Conservation (phyloP, 192 early-diverging fungal genomes). For the Coemansia sp. region DNA sequence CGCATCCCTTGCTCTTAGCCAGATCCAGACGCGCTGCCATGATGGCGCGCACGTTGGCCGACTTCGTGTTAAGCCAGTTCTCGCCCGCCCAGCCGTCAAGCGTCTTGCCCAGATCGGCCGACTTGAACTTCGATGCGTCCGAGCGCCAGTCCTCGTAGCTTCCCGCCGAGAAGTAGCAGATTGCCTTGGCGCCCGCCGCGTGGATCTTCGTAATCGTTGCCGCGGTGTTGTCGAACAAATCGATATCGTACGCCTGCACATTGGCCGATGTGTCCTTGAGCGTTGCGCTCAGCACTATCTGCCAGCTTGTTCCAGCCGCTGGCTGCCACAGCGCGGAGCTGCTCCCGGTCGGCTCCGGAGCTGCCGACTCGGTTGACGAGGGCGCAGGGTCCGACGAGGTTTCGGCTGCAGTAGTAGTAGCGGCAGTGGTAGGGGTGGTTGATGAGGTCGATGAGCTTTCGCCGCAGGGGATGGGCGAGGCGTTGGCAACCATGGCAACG, state of each 20-base stretch:
- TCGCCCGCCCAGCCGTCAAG: constrained; percentile 5
- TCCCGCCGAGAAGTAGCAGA: constrained; percentile 9
- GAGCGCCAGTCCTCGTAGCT: constrained; percentile 8
- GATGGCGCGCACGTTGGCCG: constrained; percentile 7
- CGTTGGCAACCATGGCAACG: not conserved
- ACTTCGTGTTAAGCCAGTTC: not conserved
- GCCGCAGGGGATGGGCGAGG: not conserved
- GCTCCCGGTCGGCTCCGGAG: not conserved
- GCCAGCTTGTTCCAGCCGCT: not conserved
- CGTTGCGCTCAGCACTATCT: not conserved
- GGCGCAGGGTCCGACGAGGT: not conserved
- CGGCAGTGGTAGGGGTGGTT: not conserved
- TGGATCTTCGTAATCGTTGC: not conserved
- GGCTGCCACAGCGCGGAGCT: not conserved
- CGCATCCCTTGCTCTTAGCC: constrained; percentile 6
- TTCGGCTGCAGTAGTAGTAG: not conserved
- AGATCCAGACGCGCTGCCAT: constrained; percentile 2
- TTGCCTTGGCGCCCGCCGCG: not conserved
- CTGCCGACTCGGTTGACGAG: not conserved
- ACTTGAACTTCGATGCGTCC: not conserved
- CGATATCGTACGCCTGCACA: constrained; percentile 1
- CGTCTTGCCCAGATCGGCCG: constrained; percentile 3
- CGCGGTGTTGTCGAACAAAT: not conserved
- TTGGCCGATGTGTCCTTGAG: constrained; percentile 3
- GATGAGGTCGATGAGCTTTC: not conserved